Percentiles rank a stretch among this genome's conserved stretches.
Conservation (phyloP, 768 basidiomycete genomes). For the Boletellus ananiceps region DNA sequence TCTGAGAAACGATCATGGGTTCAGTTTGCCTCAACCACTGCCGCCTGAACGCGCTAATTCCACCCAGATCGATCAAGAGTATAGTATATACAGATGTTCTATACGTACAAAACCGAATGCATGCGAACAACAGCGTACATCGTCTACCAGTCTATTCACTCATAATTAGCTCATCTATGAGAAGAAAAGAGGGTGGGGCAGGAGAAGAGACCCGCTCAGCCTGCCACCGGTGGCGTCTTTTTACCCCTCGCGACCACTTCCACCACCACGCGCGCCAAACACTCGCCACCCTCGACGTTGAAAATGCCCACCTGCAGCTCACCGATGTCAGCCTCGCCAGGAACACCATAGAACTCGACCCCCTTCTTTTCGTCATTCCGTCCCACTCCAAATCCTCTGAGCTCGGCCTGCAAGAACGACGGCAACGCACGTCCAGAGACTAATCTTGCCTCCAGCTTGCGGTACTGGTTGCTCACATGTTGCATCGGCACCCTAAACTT, state of each 20-base stretch:
- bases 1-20: too few species aligned
- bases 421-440: slow-evolving; percentile 52
- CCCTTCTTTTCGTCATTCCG: slow-evolving; percentile 41
- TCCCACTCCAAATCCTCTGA: slow-evolving; percentile 30
- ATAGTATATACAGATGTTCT: slow-evolving; percentile 5
- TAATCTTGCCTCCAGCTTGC: slow-evolving; percentile 45
- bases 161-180: slow-evolving; percentile 8
- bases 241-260: slow-evolving; percentile 45
- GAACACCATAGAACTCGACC: slow-evolving; percentile 55
- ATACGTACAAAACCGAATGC: slow-evolving; percentile 21
- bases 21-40: too few species aligned
- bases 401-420: slow-evolving; percentile 50
- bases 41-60: too few species aligned
- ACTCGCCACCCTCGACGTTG: slow-evolving; percentile 43
- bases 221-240: slow-evolving; percentile 20
- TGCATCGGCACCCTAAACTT: slow-evolving; percentile 49
- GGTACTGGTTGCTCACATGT: slow-evolving; percentile 20
- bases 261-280: slow-evolving; percentile 51
- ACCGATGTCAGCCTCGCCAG: slow-evolving; percentile 47
- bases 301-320: slow-evolving; percentile 54
- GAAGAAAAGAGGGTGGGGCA: slow-evolving; percentile 1
- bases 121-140: slow-evolving; percentile 11
- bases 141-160: background rate
- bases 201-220: slow-evolving; percentile 23
- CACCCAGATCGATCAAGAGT: slow-evolving; percentile 1